Base-by-base conservation (phyloP, 352 stramenopile species). In the Pythium myriotylum region DNA sequence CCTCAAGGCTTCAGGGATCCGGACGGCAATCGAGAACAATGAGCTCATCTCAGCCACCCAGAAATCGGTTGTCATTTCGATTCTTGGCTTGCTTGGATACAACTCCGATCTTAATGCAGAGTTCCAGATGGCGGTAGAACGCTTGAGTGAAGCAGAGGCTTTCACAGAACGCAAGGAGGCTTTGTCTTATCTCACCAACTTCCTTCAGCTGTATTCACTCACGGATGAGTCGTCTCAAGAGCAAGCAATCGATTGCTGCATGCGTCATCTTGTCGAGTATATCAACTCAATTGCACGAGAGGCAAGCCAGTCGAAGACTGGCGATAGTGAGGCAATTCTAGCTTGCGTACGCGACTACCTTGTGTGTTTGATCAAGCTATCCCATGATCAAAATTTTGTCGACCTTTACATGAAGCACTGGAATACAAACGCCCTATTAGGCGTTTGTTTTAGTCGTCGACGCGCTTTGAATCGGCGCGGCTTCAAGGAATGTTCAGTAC, bases 61-160 rank as follows among this genome's bases (percentile, higher is more conserved):
- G 52, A 91, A 92, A 45, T 66, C 79, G 4, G 53, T 89, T 8
- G 68, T 74, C 10, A 76, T 90, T 1, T 73, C 84, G 7, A 76
- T 92, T 20, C 49, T 92, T 12, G 78, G 79, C 29, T 59, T 92
- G 29, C 67, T 92, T 1, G 84, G 84, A 0, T 92, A 88, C 62
- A 89, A 79, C 17, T 65, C 81, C 0, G 81, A 92, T 55, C 57
- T 92, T 9, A 90, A 88, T 32, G 74, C 73, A 24, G 84, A 90
- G 32, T 88, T 91, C 26, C 68, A 69, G 16, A 51, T 68, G 10
- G 74, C 74, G 1, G 65, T 92, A 4, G 45, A 76, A 2, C 67
- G 73, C 5, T 84, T 88, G 26, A 58, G 68, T 35, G 54, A 59
- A 16, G 73, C 73, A 0, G 27, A 62, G 2, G 61, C 50, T 1